Base-by-base conservation (phyloP, 2,329 filamentous ascomycete genomes). In the Fusarium subtropicale region DNA sequence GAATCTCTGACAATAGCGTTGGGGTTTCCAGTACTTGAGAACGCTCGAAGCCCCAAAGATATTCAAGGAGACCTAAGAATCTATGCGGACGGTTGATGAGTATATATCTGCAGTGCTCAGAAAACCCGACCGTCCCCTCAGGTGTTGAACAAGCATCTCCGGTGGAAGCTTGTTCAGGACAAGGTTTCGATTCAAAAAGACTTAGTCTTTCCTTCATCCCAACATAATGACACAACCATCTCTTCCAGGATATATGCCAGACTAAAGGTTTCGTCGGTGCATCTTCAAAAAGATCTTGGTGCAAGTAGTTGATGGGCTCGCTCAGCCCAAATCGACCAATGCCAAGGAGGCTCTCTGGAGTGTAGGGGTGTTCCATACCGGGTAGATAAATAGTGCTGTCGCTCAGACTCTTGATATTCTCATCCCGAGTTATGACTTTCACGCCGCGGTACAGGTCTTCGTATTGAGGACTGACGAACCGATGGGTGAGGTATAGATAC, bases 1-100 rank as follows among this genome's bases (percentile, higher is more conserved):
- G 20, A 9, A 70, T 53, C 38, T 48, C 28, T 0, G 46, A 45
- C 36, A 41, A 18, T 24, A 67, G 51, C 31, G 15, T 5, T n/a
- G 9, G 22, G 7, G 47, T 47, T 16, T 20, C 18, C 28, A 42
- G 1, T 2, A 69, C 7, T 33, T 16, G 31, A 5, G 50, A 26
- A 18, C 44, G 41, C 10, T 69, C 64, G 20, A n/a, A 24, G 16
- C 18, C 18, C 67, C 64, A 71, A 2, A 66, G 61, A 41, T 66
- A 13, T 24, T 62, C 33, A 36, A 71, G 28, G 11, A 70, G 8
- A 0, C 64, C 67, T n/a, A 71, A 12, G 8, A 66, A 57, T 7
- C 13, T 47, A 2, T 68, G 46, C 28, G 67, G 56, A 1, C 5
- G 58, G 20, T 64, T 51, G 22, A 66, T n/a, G 15, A 54, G 18